Conservation (phyloP, 768 basidiomycete genomes). For the Hortiboletus flavorubellus region DNA sequence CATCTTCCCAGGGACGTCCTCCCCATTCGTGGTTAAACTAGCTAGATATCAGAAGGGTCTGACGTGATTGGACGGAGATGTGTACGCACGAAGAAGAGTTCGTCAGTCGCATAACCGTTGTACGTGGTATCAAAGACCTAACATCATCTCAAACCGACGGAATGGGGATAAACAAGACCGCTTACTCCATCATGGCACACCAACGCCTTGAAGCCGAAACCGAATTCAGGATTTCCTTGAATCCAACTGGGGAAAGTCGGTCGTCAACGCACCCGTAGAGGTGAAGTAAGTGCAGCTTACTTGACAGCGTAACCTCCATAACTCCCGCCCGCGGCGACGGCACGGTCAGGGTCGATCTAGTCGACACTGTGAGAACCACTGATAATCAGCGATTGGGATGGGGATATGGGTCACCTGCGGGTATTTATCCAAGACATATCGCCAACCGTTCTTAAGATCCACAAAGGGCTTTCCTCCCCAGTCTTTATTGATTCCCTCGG, state of each 20-base stretch:
- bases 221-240: constrained; percentile 87
- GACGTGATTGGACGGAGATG: background rate
- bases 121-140: constrained; percentile 75
- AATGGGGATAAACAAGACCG: constrained; percentile 12
- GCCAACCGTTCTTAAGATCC: constrained; percentile 74
- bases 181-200: constrained; percentile 88
- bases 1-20: constrained; percentile 72
- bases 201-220: constrained; percentile 87
- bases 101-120: constrained; percentile 88
- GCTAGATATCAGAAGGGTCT: background rate
- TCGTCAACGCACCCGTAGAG: background rate
- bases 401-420: constrained; percentile 52
- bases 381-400: background rate
- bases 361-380: background rate
- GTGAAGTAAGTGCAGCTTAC: constrained; percentile 37
- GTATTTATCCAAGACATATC: constrained; percentile 59
- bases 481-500: constrained; percentile 75
- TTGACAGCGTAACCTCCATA: constrained; percentile 91
- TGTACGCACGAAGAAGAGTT: constrained; percentile 78
- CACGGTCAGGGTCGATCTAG: constrained; percentile 65
- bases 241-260: constrained; percentile 66
- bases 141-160: background rate
- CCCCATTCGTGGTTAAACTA: constrained; percentile 89
- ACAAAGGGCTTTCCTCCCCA: constrained; percentile 88
- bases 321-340: constrained; percentile 77